phyloP scores from a whole-genome alignment of 305 asterid species.

The Rubia balearica region DNA sequence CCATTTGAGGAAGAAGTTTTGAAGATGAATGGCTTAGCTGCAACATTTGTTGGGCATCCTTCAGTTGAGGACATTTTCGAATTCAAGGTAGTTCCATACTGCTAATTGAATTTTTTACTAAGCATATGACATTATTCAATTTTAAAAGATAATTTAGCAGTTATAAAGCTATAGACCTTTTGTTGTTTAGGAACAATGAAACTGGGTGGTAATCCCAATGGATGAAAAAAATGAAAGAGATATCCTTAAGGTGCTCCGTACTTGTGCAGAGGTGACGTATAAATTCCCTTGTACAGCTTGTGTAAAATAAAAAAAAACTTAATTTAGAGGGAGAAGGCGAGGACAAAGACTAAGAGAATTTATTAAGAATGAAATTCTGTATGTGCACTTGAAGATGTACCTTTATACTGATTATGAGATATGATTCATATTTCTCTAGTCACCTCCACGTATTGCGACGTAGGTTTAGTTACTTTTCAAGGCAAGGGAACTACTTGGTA shows the following conservation, averaged over 20 bases:
- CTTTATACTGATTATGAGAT: background rate
- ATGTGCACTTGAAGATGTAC: background rate
- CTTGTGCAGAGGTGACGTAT: background rate
- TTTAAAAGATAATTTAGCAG: slow-evolving; percentile 7
- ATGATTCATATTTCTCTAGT: background rate
- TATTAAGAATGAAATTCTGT: background rate
- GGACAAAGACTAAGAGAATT: background rate
- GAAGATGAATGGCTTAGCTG: slow-evolving; percentile 59
- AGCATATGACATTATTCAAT: background rate
- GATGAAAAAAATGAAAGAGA: background rate
- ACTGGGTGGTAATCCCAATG: background rate
- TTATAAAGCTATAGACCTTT: background rate
- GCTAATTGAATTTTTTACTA: background rate
- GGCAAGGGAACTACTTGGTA: background rate
- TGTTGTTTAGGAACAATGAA: background rate
- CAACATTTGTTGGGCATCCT: slow-evolving; percentile 96
- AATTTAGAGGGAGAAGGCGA: background rate
- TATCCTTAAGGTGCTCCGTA: background rate
- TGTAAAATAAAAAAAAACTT: background rate
- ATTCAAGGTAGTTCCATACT: slow-evolving; percentile 38
- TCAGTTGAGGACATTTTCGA: slow-evolving; percentile 70
- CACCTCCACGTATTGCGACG: background rate
- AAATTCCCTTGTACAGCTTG: background rate
- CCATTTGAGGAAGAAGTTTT: slow-evolving; percentile 85
- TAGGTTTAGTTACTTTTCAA: background rate